Base-by-base conservation (phyloP, 75 land plant species). In the Pinus albicaulis region DNA sequence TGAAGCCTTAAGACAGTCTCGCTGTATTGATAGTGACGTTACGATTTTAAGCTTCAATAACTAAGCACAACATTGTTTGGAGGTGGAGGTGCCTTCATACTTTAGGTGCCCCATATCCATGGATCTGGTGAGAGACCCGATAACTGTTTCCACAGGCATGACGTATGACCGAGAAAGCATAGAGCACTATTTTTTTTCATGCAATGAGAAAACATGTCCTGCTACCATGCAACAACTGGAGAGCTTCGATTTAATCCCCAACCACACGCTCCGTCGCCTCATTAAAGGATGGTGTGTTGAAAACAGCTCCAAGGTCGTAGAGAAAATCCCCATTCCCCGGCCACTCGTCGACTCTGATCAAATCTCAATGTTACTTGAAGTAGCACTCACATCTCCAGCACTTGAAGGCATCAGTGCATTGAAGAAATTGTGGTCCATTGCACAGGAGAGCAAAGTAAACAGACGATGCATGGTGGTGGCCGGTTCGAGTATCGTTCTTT, bases 41-140 rank as follows among this genome's bases (percentile, higher is more conserved):
- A 61, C 10, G 0, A 14, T 44, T 8, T 44, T 44, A 7, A 44
- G 48, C 7, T 44, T 44, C 48, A 44, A 44, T 44, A 44, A 44
- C 7, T 44, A 8, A 44, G 7, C 48, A 44, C 72, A 12, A 11
- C 12, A 26, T 26, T 26, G 7, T 44, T 44, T 0, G 48, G 48
- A 44, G 48, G 48, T 44, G 48, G 34, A 68, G 31, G 17, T 78
- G 3, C 84, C 84, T n/a, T 73, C 69, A 8, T 82, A 71, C 73
- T 82, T 82, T 74, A 23, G 72, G 48, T 82, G 84, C 80, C 84
- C 84, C 24, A 82, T 82, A 19, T 82, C 84, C 0, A 62, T 78
- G 25, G 76, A 82, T 66, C 28, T 78, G 55, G 75, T 82, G 80
- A 61, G 52, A 56, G 84, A 82, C 41, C 84, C 84, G 0, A 80